These are phyloP conservation scores for Platismatia glauca DNA, from an alignment of 495 filamentous ascomycete species.

Conservation along the genomic window DNA sequence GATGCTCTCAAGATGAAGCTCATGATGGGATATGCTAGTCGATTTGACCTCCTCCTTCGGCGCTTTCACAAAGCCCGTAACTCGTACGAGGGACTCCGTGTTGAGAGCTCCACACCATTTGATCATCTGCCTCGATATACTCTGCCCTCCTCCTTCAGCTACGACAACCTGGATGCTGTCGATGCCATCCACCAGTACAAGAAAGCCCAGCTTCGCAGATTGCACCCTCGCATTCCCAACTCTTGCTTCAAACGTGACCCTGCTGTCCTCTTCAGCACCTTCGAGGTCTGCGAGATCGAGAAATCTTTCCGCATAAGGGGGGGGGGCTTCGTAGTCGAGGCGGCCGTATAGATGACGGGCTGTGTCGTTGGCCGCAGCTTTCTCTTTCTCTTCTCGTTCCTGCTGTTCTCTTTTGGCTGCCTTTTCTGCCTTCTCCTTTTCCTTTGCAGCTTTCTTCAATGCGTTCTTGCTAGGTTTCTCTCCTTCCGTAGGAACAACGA, in stretches of 20 bases:
- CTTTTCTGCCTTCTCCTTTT: conserved; percentile 58
- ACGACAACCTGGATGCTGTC: conserved; percentile 74
- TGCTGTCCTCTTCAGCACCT: conserved; percentile 58
- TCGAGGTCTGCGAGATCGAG: conserved; percentile 42
- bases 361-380: conserved; percentile 52
- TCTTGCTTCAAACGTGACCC: conserved; percentile 70
- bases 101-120: conserved; percentile 77
- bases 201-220: conserved; percentile 84
- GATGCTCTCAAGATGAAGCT: conserved; percentile 72
- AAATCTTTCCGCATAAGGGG: conserved; percentile 25
- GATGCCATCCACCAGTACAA: conserved; percentile 77
- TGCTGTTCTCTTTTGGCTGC: conserved; percentile 46
- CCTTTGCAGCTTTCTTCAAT: conserved; percentile 58
- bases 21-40: conserved; percentile 64
- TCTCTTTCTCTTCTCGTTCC: conserved; percentile 30
- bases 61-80: conserved; percentile 65
- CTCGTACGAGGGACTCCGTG: conserved; percentile 69
- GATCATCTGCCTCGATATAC: conserved; percentile 67
- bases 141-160: conserved; percentile 40
- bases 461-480: conserved; percentile 53
- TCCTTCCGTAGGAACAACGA: conserved; percentile 10
- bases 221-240: conserved; percentile 81
- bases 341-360: conserved; percentile 63
- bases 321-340: conserved; percentile 13
- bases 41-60: conserved; percentile 69